Conservation (phyloP, 306 rosid species). For the Casuarina cunninghamiana region DNA sequence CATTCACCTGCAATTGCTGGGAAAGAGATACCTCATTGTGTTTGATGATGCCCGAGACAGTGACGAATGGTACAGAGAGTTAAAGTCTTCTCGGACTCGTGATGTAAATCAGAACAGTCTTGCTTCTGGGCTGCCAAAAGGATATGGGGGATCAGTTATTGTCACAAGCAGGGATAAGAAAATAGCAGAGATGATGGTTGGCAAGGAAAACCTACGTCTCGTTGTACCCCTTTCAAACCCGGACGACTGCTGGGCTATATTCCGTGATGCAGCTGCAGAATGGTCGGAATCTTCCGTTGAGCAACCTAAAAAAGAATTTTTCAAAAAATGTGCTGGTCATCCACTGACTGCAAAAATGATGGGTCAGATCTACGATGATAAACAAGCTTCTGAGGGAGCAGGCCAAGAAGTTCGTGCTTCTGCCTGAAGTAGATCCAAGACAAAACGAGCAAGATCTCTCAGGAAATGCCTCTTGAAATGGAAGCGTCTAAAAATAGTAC, state of each 20-base stretch:
- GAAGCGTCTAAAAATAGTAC: not conserved
- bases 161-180: slow-evolving; percentile 27
- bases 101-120: slow-evolving; percentile 13
- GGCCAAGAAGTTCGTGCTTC: too few relatives aligned
- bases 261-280: slow-evolving; percentile 11
- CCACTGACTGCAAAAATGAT: slow-evolving; percentile 24
- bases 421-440: not conserved
- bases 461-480: too few relatives aligned
- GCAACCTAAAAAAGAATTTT: slow-evolving; percentile 7
- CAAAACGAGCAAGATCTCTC: not conserved
- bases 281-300: not conserved
- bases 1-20: slow-evolving; percentile 14
- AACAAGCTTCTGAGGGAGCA: too few relatives aligned
- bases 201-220: slow-evolving; percentile 13
- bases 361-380: not conserved
- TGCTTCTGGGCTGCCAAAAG: slow-evolving; percentile 24
- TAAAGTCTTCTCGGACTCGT: not conserved
- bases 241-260: slow-evolving; percentile 21
- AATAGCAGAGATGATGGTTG: slow-evolving; percentile 8
- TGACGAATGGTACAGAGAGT: not conserved
- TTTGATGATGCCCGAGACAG: slow-evolving; percentile 27
- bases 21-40: slow-evolving; percentile 29
- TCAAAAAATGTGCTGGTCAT: slow-evolving; percentile 10
- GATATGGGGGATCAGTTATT: slow-evolving; percentile 26
- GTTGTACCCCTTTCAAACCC: slow-evolving; percentile 15